A percentile compares a stretch with the other conserved stretches of the same genome.
Evolutionary conservation across 202 grass and related monocot species (phyloP).

Genomic region (Elaeis oleifera): DNA sequence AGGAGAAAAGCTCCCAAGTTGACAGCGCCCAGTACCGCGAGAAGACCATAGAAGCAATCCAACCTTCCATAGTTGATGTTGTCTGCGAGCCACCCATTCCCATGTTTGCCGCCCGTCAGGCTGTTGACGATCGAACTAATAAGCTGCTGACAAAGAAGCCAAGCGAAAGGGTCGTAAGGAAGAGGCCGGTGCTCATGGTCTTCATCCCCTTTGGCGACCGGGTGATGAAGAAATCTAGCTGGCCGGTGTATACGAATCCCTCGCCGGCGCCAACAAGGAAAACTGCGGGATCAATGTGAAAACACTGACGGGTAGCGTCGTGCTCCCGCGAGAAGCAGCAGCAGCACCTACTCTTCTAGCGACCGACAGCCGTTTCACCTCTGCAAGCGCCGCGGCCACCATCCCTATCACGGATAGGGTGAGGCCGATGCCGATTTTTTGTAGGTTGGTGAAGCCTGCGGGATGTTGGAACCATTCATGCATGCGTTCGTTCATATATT

Average conservation of each 20-base stretch:
- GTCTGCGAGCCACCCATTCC: conserved; percentile 55
- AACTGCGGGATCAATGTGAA: conserved; percentile 80
- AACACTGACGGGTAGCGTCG: conserved; percentile 58
- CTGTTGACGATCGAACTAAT: conserved; percentile 63
- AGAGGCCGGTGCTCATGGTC: conserved; percentile 92
- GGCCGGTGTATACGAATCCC: conserved; percentile 88
- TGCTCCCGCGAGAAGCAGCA: no score
- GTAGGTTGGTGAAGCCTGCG: conserved; percentile 58
- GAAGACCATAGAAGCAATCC: conserved; percentile 76
- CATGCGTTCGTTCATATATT: not conserved
- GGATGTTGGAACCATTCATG: not conserved
- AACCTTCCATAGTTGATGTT: conserved; percentile 67
- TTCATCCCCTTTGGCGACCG: conserved; percentile 91
- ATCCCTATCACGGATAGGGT: conserved; percentile 56
- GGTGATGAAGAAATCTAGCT: conserved; percentile 96
- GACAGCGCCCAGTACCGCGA: conserved; percentile 47
- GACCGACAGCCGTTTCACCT: conserved; percentile 32
- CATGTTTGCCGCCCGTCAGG: conserved; percentile 16
- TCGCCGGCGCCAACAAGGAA: conserved; percentile 77
- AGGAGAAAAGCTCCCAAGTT: conserved; percentile 54
- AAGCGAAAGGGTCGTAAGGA: conserved; percentile 71
- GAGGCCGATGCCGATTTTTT: conserved; percentile 72
- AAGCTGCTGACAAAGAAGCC: conserved; percentile 89
- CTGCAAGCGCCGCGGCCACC: conserved; percentile 45
- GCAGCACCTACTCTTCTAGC: not conserved